These are phyloP conservation scores for Blastobotrys americana DNA, from an alignment of 805 yeast species.

Conservation along the genomic window DNA sequence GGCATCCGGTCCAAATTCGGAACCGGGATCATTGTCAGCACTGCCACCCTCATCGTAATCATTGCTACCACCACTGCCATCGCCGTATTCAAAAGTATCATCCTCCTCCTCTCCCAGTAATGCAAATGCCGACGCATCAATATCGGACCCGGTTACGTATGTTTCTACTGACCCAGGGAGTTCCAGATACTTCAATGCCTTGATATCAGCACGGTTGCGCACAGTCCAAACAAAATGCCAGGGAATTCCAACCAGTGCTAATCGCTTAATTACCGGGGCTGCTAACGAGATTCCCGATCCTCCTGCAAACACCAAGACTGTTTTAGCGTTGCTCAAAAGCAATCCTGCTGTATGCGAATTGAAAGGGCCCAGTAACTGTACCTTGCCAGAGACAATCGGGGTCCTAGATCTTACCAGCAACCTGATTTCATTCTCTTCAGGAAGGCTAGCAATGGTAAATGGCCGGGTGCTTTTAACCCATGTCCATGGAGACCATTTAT, in stretches of 20 bases:
- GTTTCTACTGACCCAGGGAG: slow-evolving; percentile 31
- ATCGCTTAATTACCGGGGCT: slow-evolving; percentile 64
- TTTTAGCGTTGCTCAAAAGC: slow-evolving; percentile 41
- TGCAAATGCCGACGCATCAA: slow-evolving; percentile 2
- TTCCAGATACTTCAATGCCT: slow-evolving; percentile 66
- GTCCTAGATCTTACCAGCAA: slow-evolving; percentile 35
- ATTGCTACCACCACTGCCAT: slow-evolving; percentile 5
- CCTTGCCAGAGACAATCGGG: slow-evolving; percentile 12
- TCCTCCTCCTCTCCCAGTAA: slow-evolving; percentile 6
- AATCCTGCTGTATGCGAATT: slow-evolving; percentile 22
- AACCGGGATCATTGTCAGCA: too few species aligned
- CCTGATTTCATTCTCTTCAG: slow-evolving; percentile 38
- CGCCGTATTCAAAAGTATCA: slow-evolving; percentile 3
- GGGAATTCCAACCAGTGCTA: slow-evolving; percentile 62
- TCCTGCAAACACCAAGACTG: slow-evolving; percentile 49
- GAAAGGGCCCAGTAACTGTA: slow-evolving; percentile 36
- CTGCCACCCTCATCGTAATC: too few species aligned
- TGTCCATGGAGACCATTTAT: slow-evolving; percentile 30
- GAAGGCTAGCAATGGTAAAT: slow-evolving; percentile 45
- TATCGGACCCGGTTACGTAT: slow-evolving; percentile 39
- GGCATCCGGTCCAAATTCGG: too few species aligned
- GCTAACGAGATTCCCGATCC: slow-evolving; percentile 84
- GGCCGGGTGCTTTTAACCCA: slow-evolving; percentile 39
- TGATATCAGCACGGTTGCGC: slow-evolving; percentile 68
- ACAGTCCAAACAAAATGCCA: slow-evolving; percentile 82